Conservation (phyloP, 345 rosid genomes). For the Brassica cretica region DNA sequence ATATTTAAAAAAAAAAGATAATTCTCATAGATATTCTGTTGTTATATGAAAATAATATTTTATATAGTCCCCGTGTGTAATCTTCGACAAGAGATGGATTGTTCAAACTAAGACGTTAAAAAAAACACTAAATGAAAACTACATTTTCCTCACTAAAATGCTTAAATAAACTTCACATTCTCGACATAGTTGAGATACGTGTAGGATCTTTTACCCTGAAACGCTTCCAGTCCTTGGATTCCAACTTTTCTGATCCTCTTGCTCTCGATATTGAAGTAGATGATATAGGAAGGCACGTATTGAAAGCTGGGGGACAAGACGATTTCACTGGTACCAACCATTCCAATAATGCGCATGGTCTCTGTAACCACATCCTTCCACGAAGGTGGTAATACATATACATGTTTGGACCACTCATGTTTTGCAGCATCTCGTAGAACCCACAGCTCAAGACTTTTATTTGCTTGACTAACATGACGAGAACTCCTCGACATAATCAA, state of each 20-base stretch:
- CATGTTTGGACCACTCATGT: not conserved
- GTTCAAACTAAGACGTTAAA: too few relatives aligned
- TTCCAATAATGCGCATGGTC: not conserved
- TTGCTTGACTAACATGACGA: too few relatives aligned
- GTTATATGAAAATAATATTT: too few relatives aligned
- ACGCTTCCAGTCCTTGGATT: not conserved
- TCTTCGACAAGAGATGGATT: too few relatives aligned
- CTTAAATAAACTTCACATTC: not conserved
- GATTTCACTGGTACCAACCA: not conserved
- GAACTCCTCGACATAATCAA: not conserved
- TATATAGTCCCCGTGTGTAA: too few relatives aligned
- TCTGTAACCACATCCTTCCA: not conserved
- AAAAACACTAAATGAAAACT: not conserved
- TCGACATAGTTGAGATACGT: not conserved
- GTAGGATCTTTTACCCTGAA: not conserved
- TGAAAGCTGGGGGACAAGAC: not conserved
- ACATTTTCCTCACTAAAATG: not conserved
- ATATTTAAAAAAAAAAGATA: too few relatives aligned
- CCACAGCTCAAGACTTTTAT: not conserved
- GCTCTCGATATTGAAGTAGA: not conserved
- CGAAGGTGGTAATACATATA: not conserved
- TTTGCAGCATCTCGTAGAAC: not conserved
- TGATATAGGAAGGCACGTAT: not conserved
- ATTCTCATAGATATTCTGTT: too few relatives aligned
- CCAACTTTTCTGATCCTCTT: not conserved